Evolutionary conservation across 805 yeast species (phyloP).

Genomic region (Metschnikowia drakensbergensis): DNA sequence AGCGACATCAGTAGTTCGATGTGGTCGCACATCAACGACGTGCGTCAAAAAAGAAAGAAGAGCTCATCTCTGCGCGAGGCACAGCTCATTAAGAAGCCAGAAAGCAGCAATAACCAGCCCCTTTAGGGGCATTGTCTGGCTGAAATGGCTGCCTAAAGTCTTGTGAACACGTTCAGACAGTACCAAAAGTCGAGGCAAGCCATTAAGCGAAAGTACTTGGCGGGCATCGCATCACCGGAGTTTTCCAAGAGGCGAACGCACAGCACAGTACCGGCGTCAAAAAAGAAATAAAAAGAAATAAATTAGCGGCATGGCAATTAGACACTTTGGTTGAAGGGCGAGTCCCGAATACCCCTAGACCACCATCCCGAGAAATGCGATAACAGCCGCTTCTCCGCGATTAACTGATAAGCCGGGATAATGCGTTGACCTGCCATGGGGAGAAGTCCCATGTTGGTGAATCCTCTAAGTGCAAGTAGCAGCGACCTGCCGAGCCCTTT

Average conservation of each 20-base stretch:
- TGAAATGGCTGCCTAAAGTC: neutral
- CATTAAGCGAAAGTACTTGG: neutral
- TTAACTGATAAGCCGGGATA: neutral
- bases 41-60: no score
- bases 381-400: neutral
- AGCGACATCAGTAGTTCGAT: no score
- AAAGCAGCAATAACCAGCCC: no score
- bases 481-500: neutral
- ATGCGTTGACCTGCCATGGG: neutral
- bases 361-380: neutral
- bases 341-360: neutral
- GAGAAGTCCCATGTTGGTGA: neutral
- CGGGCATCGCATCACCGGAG: conserved; percentile 1
- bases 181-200: neutral
- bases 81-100: no score
- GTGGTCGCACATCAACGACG: no score
- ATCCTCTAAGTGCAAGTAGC: conserved; percentile 7
- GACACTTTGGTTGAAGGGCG: neutral
- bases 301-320: neutral
- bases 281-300: neutral
- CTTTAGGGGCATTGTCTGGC: no score
- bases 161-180: neutral
- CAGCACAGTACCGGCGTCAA: neutral
- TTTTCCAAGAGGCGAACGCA: conserved; percentile 2
- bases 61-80: no score